Evolutionary conservation across 2,329 filamentous ascomycete genomes (phyloP).

Genomic region (Colletotrichum shisoi): DNA sequence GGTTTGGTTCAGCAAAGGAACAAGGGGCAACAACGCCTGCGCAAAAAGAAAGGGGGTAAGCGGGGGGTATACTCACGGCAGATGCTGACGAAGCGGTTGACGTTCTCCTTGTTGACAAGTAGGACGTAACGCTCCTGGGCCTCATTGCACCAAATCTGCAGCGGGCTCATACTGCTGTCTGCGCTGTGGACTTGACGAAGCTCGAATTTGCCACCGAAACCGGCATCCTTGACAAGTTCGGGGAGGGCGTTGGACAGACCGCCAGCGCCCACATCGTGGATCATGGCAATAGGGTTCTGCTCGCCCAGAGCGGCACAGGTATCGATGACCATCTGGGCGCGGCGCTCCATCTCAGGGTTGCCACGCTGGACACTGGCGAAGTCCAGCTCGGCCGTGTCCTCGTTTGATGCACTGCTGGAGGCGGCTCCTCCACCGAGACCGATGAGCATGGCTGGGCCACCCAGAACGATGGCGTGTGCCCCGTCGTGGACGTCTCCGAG

Average conservation of each 20-base stretch:
- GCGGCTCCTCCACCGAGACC: slow-evolving; percentile 94
- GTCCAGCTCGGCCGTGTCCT: slow-evolving; percentile 89
- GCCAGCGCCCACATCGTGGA: slow-evolving; percentile 96
- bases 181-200: slow-evolving; percentile 92
- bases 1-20: slow-evolving; percentile 23
- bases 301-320: slow-evolving; percentile 84
- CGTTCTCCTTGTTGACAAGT: slow-evolving; percentile 79
- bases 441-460: slow-evolving; percentile 96
- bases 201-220: slow-evolving; percentile 89
- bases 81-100: slow-evolving; percentile 77
- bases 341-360: slow-evolving; percentile 93
- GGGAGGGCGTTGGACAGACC: slow-evolving; percentile 79
- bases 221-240: slow-evolving; percentile 88
- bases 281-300: slow-evolving; percentile 91
- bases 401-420: slow-evolving; percentile 86
- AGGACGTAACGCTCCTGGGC: slow-evolving; percentile 96
- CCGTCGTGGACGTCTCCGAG: slow-evolving; percentile 80
- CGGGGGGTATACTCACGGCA: slow-evolving; percentile 56
- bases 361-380: slow-evolving; percentile 97
- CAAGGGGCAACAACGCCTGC: neutral
- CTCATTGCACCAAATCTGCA: slow-evolving; percentile 98
- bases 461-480: slow-evolving; percentile 91
- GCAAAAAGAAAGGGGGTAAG: neutral
- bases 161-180: slow-evolving; percentile 89
- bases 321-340: slow-evolving; percentile 98